Evolutionary conservation across 1,284 basidiomycete genomes (phyloP).

Genomic region (Tetrapyrgos nigripes): DNA sequence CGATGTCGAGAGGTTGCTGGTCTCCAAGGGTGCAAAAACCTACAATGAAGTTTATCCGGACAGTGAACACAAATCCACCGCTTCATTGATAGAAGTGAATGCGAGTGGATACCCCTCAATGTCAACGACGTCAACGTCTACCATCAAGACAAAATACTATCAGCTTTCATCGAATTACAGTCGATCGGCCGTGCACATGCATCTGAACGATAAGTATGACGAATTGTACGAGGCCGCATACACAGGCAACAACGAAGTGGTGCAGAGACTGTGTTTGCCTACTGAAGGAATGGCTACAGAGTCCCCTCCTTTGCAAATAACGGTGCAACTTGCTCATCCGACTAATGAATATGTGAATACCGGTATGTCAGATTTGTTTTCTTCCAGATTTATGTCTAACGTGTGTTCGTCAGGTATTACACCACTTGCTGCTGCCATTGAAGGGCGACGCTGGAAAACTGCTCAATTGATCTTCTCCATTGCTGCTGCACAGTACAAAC

Average conservation of each 20-base stretch:
- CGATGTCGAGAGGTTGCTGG: conserved; percentile 42
- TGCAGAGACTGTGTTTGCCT: conserved; percentile 14
- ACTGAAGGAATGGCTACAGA: background rate
- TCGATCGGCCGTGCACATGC: background rate
- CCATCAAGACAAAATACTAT: background rate
- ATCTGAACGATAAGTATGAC: conserved; percentile 10
- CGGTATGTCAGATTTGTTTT: conserved; percentile 13
- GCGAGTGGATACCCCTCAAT: background rate
- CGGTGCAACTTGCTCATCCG: conserved; percentile 34
- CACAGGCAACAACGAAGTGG: conserved; percentile 11
- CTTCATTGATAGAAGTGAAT: background rate
- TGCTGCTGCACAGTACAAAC: conserved; percentile 56
- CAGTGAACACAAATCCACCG: conserved; percentile 10
- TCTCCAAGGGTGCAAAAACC: conserved; percentile 48
- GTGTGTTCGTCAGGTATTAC: conserved; percentile 41
- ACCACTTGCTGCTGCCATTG: conserved; percentile 54
- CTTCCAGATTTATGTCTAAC: background rate
- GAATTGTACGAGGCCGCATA: conserved; percentile 14
- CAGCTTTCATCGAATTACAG: background rate
- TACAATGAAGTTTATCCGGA: conserved; percentile 48
- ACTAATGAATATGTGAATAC: conserved; percentile 19
- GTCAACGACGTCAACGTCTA: background rate
- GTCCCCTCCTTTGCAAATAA: conserved; percentile 31
- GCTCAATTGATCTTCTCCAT: conserved; percentile 60
- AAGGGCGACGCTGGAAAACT: conserved; percentile 56